These are phyloP conservation scores for Starmerella lactis-condensi DNA, from an alignment of 805 yeast species.

Conservation along the genomic window DNA sequence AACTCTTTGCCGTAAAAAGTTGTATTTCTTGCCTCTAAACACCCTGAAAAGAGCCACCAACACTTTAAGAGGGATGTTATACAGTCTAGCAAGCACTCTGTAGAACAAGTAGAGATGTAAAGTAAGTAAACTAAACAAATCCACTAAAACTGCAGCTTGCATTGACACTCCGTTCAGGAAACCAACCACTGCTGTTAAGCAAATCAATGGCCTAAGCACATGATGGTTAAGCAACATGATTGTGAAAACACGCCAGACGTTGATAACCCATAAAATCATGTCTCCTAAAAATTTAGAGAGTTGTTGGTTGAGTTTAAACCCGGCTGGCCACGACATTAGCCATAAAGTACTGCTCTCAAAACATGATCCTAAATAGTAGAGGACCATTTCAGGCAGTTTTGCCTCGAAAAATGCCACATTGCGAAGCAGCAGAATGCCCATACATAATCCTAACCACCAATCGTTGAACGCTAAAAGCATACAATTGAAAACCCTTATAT, in stretches of 20 bases:
- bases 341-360: constrained; percentile 37
- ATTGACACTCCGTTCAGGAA: constrained; percentile 46
- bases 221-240: constrained; percentile 2
- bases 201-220: constrained; percentile 3
- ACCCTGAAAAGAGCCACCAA: constrained; percentile 60
- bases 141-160: constrained; percentile 46
- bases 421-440: constrained; percentile 29
- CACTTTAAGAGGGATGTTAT: constrained; percentile 51
- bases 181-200: constrained; percentile 22
- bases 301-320: constrained; percentile 77
- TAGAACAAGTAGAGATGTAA: constrained; percentile 64
- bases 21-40: constrained; percentile 77
- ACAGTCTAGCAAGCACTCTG: constrained; percentile 58
- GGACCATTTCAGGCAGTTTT: constrained; percentile 21
- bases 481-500: constrained; percentile 58
- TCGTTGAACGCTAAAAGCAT: constrained; percentile 80
- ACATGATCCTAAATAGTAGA: constrained; percentile 27
- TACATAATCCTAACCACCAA: constrained; percentile 47
- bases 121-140: constrained; percentile 41
- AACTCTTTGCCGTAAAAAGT: constrained; percentile 64
- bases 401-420: constrained; percentile 16
- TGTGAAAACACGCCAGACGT: constrained; percentile 34
- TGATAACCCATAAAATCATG: constrained; percentile 65
- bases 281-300: constrained; percentile 74
- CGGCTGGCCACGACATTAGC: constrained; percentile 83